Evolutionary conservation across 371 early-diverging fungal genomes (phyloP), one percentile per base, ranked within the genome.

Genomic region (Mortierella sp.): DNA sequence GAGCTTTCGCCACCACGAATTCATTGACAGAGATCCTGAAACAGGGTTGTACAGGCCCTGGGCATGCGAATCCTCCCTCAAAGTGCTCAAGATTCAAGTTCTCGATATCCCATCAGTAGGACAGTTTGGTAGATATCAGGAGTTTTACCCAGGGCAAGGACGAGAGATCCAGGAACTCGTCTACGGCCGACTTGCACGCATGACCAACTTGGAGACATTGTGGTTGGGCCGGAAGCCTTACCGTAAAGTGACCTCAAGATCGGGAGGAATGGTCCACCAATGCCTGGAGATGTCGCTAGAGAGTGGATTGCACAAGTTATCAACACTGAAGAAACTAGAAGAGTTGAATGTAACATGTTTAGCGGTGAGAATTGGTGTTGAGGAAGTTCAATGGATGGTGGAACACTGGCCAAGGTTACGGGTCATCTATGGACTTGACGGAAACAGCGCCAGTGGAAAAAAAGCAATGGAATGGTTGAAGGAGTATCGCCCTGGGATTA

Each of bases 301-400:
- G 46, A 67, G 67, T 27, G 72, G 72, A 31, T 12, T 72, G 27
- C 55, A 42, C 34, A 23, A 41, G 13, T 27, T 72, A 28, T 5
- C 23, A 3, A 67, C 56, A 10, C 45, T 72, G 55, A 63, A 58
- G 49, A 55, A 63, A 0, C 26, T 72, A 41, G 31, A 48, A n/a
- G 50, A 38, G 23, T 24, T 72, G 59, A 72, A 67, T 19, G 10
- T 72, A 38, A 67, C 67, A 31, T 19, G 67, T 41, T 48, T 72
- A 63, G 42, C 39, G 42, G 63, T 58, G 3, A 56, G 59, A 19
- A 59, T 72, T 5, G 72, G 72, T 3, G 12, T 66, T 27, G 21
- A 42, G 1, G 72, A 72, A 47, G 64, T 72, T 4, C 72, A 72
- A 52, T 72, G 72, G 67, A 67, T 67, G 72, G 56, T 19, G 7